These are phyloP conservation scores for Russula ochroleuca DNA, from an alignment of 768 basidiomycete species.

Conservation along the genomic window DNA sequence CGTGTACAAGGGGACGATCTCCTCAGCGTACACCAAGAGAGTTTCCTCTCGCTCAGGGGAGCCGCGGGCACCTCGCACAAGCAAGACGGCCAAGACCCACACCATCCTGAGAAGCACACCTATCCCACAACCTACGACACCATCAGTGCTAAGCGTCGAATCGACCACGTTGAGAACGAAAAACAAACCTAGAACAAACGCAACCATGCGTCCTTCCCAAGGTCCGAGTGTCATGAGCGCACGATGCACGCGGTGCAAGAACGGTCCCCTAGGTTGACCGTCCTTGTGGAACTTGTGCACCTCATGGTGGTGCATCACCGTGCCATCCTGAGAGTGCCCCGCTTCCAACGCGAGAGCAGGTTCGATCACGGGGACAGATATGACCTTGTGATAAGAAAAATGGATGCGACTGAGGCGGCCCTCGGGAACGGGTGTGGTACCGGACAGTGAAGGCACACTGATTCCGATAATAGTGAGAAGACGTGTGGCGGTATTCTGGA, in stretches of 20 bases:
- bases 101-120: conserved; percentile 79
- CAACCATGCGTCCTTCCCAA: conserved; percentile 80
- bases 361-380: not conserved
- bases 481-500: conserved; percentile 14
- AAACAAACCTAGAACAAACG: conserved; percentile 71
- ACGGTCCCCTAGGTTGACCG: conserved; percentile 15
- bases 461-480: conserved; percentile 21
- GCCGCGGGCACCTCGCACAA: conserved; percentile 50
- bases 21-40: conserved; percentile 18
- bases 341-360: too few relatives aligned
- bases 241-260: conserved; percentile 48
- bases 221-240: conserved; percentile 68
- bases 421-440: not conserved
- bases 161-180: not conserved
- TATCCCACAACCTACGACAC: conserved; percentile 64
- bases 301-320: not conserved
- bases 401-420: conserved; percentile 9
- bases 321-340: not conserved
- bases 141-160: not conserved
- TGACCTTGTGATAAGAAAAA: conserved; percentile 4
- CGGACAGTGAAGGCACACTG: conserved; percentile 1
- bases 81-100: conserved; percentile 64
- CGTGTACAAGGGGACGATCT: conserved; percentile 13
- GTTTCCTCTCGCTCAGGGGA: conserved; percentile 36
- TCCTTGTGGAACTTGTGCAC: not conserved